Evolutionary conservation across 1,139 yeast genomes (phyloP).

Genomic region (Pichia sp.): DNA sequence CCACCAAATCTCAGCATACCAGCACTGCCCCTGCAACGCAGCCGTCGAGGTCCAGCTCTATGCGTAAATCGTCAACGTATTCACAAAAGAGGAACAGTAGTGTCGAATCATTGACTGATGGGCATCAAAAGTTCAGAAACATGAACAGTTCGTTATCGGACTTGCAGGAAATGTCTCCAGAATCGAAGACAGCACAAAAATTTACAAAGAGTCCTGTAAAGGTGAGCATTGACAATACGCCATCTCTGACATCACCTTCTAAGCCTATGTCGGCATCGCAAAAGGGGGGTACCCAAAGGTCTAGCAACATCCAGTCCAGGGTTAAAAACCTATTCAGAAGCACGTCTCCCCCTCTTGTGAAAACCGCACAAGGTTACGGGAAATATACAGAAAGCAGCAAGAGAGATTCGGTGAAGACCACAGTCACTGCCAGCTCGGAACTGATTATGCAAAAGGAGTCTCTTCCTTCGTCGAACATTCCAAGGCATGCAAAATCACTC

Average conservation of each 20-base stretch:
- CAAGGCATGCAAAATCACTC: constrained; percentile 6
- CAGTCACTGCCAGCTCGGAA: not conserved
- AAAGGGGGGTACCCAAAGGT: constrained; percentile 22
- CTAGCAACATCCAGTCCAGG: constrained; percentile 65
- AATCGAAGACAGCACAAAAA: constrained; percentile 9
- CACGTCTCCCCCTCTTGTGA: constrained; percentile 42
- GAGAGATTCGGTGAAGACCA: not conserved
- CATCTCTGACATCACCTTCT: not conserved
- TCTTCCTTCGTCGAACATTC: constrained; percentile 1
- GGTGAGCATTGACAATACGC: not conserved
- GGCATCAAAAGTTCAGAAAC: constrained; percentile 4
- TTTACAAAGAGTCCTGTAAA: not conserved
- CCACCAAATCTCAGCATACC: constrained; percentile 15
- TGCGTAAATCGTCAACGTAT: constrained; percentile 12
- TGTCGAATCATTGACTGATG: constrained; percentile 17
- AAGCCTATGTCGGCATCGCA: constrained; percentile 15
- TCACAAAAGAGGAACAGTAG: constrained; percentile 16
- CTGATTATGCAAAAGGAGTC: constrained; percentile 3
- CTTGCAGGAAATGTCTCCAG: constrained; percentile 22
- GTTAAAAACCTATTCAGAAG: constrained; percentile 57
- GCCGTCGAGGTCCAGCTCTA: constrained; percentile 18
- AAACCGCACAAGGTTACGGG: constrained; percentile 76
- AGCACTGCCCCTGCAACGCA: constrained; percentile 10
- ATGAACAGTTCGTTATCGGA: constrained; percentile 13
- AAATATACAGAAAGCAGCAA: constrained; percentile 48